phyloP scores from a whole-genome alignment of 164 flowering plant species.

The Taxillus chinensis region DNA sequence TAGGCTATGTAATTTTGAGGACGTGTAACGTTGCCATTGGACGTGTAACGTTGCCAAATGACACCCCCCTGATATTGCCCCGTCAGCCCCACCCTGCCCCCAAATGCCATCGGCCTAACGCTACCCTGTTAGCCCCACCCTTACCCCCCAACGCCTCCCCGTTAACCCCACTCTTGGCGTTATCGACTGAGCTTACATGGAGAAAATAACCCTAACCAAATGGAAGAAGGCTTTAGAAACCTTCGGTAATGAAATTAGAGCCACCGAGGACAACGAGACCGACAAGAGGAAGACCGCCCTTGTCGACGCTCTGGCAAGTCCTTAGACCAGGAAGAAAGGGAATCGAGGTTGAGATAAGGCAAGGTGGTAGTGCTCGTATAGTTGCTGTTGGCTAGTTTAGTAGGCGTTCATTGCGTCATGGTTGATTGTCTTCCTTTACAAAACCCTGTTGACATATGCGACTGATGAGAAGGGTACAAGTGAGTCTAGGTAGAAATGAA shows the following conservation, averaged over 20 bases:
- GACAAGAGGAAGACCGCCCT: neutral
- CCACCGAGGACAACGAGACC: neutral
- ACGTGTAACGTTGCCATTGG: too few relatives aligned
- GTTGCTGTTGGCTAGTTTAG: slow-evolving; percentile 3
- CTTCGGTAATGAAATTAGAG: neutral
- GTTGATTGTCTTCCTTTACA: neutral
- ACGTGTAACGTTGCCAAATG: too few relatives aligned
- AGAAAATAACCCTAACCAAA: neutral
- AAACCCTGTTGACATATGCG: neutral
- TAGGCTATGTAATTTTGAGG: too few relatives aligned
- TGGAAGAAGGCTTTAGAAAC: neutral
- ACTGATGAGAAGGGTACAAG: too few relatives aligned
- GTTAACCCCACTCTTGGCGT: too few relatives aligned
- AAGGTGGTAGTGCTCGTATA: neutral
- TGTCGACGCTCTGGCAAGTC: neutral
- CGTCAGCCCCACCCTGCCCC: too few relatives aligned
- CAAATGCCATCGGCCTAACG: too few relatives aligned
- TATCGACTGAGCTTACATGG: too few relatives aligned
- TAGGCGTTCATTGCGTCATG: neutral
- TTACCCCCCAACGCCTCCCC: too few relatives aligned
- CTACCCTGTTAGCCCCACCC: too few relatives aligned
- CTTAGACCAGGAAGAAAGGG: neutral
- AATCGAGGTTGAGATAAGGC: neutral
- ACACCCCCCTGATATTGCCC: too few relatives aligned
- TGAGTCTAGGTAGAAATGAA: too few relatives aligned